Evolutionary conservation across 371 early-diverging fungal genomes (phyloP), one percentile per base, ranked within the genome.

Genomic region (Zychaea mexicana): DNA sequence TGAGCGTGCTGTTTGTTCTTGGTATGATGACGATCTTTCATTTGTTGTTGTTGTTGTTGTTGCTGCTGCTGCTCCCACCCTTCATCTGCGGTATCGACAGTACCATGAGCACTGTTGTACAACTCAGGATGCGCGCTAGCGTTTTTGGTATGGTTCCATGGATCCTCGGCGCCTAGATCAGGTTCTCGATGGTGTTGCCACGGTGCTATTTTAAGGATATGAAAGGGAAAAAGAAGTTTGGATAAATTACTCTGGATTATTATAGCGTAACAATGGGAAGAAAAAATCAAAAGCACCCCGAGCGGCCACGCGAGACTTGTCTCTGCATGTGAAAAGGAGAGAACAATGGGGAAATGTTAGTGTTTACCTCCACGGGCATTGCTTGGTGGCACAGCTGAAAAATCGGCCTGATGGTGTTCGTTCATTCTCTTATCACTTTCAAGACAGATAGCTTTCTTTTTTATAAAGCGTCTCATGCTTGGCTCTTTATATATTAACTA

Each of bases 31-130:
- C 17, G 33, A 9, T 24, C n/a, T 17, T 65, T 54, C 30, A 31
- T 28, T 21, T 56, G 22, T 33, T 60, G n/a, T 45, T 59, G 53
- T 10, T 39, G 2, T 13, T 57, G 21, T 33, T 26, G 28, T 38
- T n/a, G 13, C 27, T 61, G 28, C 31, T 46, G 24, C 36, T 61
- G 27, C 24, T 58, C 38, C n/a, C 46, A 52, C 38, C 46, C 31
- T 38, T 62, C 57, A 32, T 65, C 49, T 64, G 30, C 57, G 26
- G 55, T 62, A 24, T 64, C 67, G 6, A 65, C 56, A 10, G 79
- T 79, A 2, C 79, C 79, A 57, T 79, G 62, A 3, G 78, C 81
- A 42, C 76, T 76, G 0, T 76, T 70, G 7, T 68, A 46, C 27
- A 64, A 38, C 46, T 77, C 77, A 36, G 77, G 77, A 45, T 77